A percentile compares a stretch with the other conserved stretches of the same genome.
Conservation (phyloP, 192 early-diverging fungal species). For the Coemansia sp. region DNA sequence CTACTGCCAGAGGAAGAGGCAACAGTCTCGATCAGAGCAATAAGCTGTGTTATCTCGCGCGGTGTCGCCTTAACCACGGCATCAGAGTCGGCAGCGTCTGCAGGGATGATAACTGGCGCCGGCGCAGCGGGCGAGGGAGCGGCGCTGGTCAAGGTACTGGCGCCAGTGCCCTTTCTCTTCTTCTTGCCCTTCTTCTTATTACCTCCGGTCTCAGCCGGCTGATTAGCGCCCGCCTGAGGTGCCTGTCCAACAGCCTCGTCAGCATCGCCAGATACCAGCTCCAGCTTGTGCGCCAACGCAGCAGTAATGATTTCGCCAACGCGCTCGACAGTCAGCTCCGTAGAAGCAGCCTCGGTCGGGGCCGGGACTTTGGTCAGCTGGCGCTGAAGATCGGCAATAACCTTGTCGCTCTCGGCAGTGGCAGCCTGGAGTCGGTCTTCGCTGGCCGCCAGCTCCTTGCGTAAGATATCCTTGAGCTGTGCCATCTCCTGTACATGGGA, state of each 20-base stretch:
- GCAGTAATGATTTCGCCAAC: slow-evolving; percentile 28
- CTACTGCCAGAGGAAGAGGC: background rate
- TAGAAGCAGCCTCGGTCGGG: background rate
- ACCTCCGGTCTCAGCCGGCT: background rate
- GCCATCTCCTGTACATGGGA: slow-evolving; percentile 14
- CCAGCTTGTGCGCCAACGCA: slow-evolving; percentile 21
- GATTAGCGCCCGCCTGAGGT: background rate
- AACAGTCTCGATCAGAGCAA: slow-evolving; percentile 26
- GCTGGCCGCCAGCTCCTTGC: slow-evolving; percentile 24
- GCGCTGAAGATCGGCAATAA: background rate
- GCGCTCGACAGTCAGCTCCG: slow-evolving; percentile 17
- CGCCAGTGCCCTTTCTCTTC: slow-evolving; percentile 32
- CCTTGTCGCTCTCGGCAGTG: slow-evolving; percentile 11
- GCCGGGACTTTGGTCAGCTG: background rate
- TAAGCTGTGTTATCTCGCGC: slow-evolving; percentile 28
- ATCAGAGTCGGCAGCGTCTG: background rate
- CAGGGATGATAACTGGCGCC: background rate
- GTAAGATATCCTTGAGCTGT: slow-evolving; percentile 34
- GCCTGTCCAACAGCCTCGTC: background rate
- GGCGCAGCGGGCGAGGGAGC: slow-evolving; percentile 19
- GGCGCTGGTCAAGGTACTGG: background rate
- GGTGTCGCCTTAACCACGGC: slow-evolving; percentile 7
- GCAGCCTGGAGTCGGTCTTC: slow-evolving; percentile 15
- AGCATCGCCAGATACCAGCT: background rate
- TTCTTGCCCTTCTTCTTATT: slow-evolving; percentile 39